Percentiles rank a stretch among this genome's conserved stretches.
Evolutionary conservation across 192 early-diverging fungal species (phyloP).

Genomic region (Coemansia asiatica): DNA sequence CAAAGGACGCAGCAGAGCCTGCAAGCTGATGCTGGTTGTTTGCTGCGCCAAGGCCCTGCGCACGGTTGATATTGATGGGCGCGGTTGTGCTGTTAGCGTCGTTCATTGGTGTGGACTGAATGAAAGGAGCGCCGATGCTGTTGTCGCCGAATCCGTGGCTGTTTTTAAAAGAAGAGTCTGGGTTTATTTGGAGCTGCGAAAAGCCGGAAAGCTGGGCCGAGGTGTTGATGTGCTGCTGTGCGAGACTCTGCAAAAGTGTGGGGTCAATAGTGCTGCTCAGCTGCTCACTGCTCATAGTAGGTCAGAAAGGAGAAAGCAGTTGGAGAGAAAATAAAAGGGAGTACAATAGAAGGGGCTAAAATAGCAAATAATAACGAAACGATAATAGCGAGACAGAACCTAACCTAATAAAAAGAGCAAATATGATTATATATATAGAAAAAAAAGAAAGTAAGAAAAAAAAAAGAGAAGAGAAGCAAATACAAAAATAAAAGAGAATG

Average conservation of each 20-base stretch:
- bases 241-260: slow-evolving; percentile 52
- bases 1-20: slow-evolving; percentile 43
- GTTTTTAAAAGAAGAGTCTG: slow-evolving; percentile 14
- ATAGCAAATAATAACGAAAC: background rate
- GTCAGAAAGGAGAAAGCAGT: slow-evolving; percentile 1
- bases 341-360: background rate
- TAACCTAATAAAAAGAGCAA: background rate
- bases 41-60: slow-evolving; percentile 12
- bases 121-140: slow-evolving; percentile 13
- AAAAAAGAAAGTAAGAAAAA: background rate
- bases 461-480: background rate
- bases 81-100: slow-evolving; percentile 30
- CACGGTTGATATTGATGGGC: slow-evolving; percentile 51
- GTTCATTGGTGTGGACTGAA: slow-evolving; percentile 29
- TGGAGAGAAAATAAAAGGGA: background rate
- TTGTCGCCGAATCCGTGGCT: background rate
- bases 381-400: too few relatives aligned
- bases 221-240: slow-evolving; percentile 39
- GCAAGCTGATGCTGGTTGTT: slow-evolving; percentile 28
- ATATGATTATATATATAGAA: background rate
- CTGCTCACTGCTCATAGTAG: slow-evolving; percentile 56
- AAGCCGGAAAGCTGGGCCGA: slow-evolving; percentile 46
- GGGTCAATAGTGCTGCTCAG: slow-evolving; percentile 47
- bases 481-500: background rate
- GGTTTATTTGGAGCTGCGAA: slow-evolving; percentile 43